Evolutionary conservation across 2,329 filamentous ascomycete species (phyloP).

Genomic region (Fusarium poae): DNA sequence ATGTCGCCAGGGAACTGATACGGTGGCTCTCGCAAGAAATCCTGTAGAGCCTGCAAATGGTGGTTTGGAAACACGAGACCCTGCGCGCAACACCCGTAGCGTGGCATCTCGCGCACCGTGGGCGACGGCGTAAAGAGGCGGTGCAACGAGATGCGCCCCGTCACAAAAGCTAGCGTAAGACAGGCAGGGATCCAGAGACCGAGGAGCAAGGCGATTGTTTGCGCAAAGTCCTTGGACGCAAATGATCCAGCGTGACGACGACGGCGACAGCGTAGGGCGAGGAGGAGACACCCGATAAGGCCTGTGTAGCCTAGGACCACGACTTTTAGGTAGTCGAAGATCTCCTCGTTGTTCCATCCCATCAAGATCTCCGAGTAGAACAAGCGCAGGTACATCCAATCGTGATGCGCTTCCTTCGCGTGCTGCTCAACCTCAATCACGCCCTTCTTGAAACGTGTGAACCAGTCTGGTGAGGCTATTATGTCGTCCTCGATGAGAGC

Average conservation of each 20-base stretch:
- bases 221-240: slow-evolving; percentile 40
- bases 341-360: slow-evolving; percentile 57
- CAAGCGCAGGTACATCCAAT: slow-evolving; percentile 56
- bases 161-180: slow-evolving; percentile 50
- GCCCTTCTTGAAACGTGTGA: slow-evolving; percentile 47
- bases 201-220: slow-evolving; percentile 47
- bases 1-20: slow-evolving; percentile 54
- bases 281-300: slow-evolving; percentile 30
- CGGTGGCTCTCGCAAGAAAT: slow-evolving; percentile 50
- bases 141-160: slow-evolving; percentile 48
- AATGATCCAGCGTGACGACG: slow-evolving; percentile 19
- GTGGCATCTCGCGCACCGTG: slow-evolving; percentile 53
- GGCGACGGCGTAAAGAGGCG: slow-evolving; percentile 44
- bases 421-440: slow-evolving; percentile 49
- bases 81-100: slow-evolving; percentile 57
- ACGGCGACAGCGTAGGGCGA: slow-evolving; percentile 22
- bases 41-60: slow-evolving; percentile 49
- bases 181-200: slow-evolving; percentile 52
- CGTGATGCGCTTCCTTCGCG: slow-evolving; percentile 27
- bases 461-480: slow-evolving; percentile 54
- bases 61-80: slow-evolving; percentile 53
- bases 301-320: slow-evolving; percentile 48
- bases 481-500: slow-evolving; percentile 57
- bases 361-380: slow-evolving; percentile 57
- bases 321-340: slow-evolving; percentile 47